Conservation (phyloP, 2,329 filamentous ascomycete genomes). For the Xylariaceae sp. region DNA sequence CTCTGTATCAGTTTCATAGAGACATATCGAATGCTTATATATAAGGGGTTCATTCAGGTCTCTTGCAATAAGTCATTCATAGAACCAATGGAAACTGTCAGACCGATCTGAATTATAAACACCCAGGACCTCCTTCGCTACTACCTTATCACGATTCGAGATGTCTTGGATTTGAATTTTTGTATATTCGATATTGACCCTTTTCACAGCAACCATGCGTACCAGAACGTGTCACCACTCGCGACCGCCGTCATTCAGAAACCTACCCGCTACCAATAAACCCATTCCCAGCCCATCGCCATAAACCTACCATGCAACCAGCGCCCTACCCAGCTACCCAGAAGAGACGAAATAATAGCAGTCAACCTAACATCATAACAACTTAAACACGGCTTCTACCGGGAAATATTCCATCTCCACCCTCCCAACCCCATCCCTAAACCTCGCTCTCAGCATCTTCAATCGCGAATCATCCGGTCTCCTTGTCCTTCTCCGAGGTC, state of each 20-base stretch:
- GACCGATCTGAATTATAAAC: not conserved
- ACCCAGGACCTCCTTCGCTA: not conserved
- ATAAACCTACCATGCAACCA: too few species aligned
- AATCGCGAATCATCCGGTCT: not conserved
- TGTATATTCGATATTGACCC: too few species aligned
- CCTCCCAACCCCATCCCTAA: constrained; percentile 2
- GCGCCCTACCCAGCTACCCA: too few species aligned
- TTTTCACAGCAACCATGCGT: too few species aligned
- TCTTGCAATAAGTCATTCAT: not conserved
- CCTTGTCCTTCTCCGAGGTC: not conserved
- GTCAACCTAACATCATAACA: too few species aligned
- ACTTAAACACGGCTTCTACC: too few species aligned
- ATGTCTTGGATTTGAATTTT: too few species aligned
- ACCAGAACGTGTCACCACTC: too few species aligned
- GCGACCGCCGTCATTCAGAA: too few species aligned
- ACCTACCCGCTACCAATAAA: too few species aligned
- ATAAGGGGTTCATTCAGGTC: not conserved
- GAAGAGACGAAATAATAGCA: too few species aligned
- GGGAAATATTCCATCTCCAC: not conserved
- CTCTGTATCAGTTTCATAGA: not conserved
- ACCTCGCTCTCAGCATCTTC: not conserved
- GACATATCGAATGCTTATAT: not conserved
- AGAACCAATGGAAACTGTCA: not conserved
- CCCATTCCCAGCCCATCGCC: too few species aligned
- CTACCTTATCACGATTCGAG: not conserved